A percentile compares a stretch with the other conserved stretches of the same genome.
Conservation (phyloP, 2,329 filamentous ascomycete species). For the Ophiostoma australiae region DNA sequence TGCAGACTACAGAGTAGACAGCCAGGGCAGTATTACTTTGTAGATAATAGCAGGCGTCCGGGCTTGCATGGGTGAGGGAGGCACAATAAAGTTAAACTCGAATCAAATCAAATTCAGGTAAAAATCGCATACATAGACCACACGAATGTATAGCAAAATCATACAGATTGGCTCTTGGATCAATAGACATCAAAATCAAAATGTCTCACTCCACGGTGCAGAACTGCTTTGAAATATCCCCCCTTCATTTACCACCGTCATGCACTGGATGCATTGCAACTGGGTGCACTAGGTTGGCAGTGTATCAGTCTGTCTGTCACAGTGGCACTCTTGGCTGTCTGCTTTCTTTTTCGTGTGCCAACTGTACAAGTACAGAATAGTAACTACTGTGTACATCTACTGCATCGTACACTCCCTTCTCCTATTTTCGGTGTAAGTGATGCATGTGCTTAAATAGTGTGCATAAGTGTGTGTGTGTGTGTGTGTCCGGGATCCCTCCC, state of each 20-base stretch:
- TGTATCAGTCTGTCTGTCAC: too few relatives aligned
- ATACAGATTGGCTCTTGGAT: too few relatives aligned
- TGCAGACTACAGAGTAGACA: neutral
- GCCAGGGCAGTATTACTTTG: neutral
- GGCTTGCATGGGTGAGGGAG: neutral
- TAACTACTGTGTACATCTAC: neutral
- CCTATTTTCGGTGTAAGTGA: conserved; percentile 9
- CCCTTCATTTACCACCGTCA: neutral
- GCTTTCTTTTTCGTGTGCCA: neutral
- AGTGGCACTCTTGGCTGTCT: neutral
- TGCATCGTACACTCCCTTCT: neutral
- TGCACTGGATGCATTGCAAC: neutral
- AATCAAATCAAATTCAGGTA: neutral
- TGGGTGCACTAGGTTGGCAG: neutral
- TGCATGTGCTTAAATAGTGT: neutral
- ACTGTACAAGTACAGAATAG: neutral
- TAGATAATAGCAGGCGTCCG: too few relatives aligned
- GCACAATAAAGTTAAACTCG: neutral
- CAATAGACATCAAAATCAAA: neutral
- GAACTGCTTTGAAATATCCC: neutral
- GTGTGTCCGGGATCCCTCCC: conserved; percentile 20
- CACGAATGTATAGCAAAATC: neutral
- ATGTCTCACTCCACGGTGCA: neutral
- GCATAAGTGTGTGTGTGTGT: conserved; percentile 14
- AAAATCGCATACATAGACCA: too few relatives aligned